Evolutionary conservation across 1,284 basidiomycete species (phyloP).

Genomic region (Chondrostereum purpureum): DNA sequence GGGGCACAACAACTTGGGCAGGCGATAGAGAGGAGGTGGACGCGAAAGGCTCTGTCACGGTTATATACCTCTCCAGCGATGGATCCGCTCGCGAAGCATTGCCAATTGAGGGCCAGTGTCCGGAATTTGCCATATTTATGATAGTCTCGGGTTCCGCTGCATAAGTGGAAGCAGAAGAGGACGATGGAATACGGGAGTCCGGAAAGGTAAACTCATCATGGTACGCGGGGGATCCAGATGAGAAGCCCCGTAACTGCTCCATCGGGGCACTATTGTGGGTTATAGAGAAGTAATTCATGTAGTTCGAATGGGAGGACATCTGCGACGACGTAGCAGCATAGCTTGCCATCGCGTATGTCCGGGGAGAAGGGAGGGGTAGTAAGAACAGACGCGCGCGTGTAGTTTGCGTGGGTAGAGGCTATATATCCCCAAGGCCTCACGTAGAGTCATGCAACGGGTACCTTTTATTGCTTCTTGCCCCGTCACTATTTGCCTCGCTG

Average conservation of each 20-base stretch:
- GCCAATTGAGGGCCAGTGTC: too few relatives aligned
- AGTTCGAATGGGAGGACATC: too few relatives aligned
- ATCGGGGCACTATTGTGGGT: too few relatives aligned
- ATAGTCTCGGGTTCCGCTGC: background rate
- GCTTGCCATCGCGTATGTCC: too few relatives aligned
- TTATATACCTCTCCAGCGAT: background rate
- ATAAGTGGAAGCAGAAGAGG: background rate
- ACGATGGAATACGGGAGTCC: background rate
- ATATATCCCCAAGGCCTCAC: too few relatives aligned
- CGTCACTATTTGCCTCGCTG: too few relatives aligned
- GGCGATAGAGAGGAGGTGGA: background rate
- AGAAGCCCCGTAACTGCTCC: background rate
- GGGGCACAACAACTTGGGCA: background rate
- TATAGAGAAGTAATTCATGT: background rate
- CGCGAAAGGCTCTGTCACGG: background rate
- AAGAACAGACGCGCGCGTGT: too few relatives aligned
- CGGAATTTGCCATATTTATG: background rate
- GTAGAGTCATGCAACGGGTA: too few relatives aligned
- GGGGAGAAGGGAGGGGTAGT: too few relatives aligned
- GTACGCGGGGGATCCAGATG: background rate
- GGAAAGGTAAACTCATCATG: background rate
- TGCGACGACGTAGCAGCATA: too few relatives aligned
- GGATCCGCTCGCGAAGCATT: background rate
- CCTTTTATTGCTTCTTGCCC: too few relatives aligned
- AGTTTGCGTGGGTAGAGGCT: too few relatives aligned